A percentile compares a stretch with the other conserved stretches of the same genome.
Evolutionary conservation across 1,139 yeast species (phyloP).

Genomic region (Candida sp.): DNA sequence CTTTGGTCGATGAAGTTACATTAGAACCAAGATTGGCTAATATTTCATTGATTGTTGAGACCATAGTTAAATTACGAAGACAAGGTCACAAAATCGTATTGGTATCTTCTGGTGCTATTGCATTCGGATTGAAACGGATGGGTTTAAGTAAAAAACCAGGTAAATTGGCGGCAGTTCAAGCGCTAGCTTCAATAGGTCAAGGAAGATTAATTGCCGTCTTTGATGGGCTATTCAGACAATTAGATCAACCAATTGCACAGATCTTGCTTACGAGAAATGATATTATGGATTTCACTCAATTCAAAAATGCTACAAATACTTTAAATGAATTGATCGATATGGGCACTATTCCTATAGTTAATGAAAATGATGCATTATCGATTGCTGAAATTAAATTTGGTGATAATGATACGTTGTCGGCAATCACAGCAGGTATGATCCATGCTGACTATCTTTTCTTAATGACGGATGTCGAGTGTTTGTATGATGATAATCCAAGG

Average conservation of each 20-base stretch:
- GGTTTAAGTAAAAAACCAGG: conserved; percentile 68
- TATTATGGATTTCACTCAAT: conserved; percentile 88
- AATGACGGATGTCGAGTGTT: conserved; percentile 93
- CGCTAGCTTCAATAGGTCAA: conserved; percentile 95
- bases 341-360: conserved; percentile 95
- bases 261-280: conserved; percentile 89
- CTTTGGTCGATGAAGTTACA: conserved; percentile 86
- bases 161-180: conserved; percentile 78
- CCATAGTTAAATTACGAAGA: conserved; percentile 78
- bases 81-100: conserved; percentile 85
- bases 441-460: conserved; percentile 90
- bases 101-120: conserved; percentile 96
- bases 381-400: conserved; percentile 95
- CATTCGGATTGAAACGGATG: conserved; percentile 85
- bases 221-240: conserved; percentile 81
- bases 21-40: conserved; percentile 88
- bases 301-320: conserved; percentile 89
- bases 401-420: conserved; percentile 93
- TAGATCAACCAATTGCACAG: conserved; percentile 87
- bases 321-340: conserved; percentile 72
- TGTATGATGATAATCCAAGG: conserved; percentile 91
- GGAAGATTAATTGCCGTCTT: conserved; percentile 86
- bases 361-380: conserved; percentile 93
- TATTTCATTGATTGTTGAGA: conserved; percentile 88
- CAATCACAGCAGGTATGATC: conserved; percentile 94